phyloP scores from a whole-genome alignment of 2,329 filamentous ascomycete genomes.

The Neopestalotiopsis sp. region DNA sequence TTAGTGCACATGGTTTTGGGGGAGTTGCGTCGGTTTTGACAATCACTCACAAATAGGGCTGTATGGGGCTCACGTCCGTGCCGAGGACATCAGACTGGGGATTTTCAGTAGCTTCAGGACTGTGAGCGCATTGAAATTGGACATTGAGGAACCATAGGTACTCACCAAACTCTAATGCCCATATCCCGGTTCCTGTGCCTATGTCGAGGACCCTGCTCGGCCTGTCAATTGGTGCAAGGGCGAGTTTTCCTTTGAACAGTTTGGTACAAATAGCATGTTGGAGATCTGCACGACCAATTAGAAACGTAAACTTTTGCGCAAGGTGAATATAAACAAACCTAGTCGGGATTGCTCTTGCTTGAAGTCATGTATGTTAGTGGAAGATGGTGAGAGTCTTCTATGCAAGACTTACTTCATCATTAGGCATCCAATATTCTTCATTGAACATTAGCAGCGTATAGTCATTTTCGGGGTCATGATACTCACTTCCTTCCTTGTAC shows the following conservation, averaged over 20 bases:
- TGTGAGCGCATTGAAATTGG: background rate
- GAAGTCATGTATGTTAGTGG: background rate
- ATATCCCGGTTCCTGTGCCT: constrained; percentile 34
- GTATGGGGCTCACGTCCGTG: constrained; percentile 32
- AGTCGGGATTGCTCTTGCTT: constrained; percentile 14
- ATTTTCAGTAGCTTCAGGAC: constrained; percentile 21
- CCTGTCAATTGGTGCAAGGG: constrained; percentile 25
- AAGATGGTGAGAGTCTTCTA: background rate
- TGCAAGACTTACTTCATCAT: constrained; percentile 27
- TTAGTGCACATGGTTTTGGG: background rate
- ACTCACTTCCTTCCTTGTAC: constrained; percentile 34
- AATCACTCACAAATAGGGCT: constrained; percentile 26
- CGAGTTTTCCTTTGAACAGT: constrained; percentile 19
- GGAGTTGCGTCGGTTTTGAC: background rate
- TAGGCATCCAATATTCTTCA: constrained; percentile 31
- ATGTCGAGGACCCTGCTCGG: constrained; percentile 32
- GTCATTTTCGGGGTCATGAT: background rate
- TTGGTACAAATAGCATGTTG: background rate
- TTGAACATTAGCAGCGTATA: background rate
- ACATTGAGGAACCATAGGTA: background rate
- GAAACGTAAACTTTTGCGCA: background rate
- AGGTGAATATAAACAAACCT: background rate
- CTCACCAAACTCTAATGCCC: constrained; percentile 12
- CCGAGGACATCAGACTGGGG: constrained; percentile 30
- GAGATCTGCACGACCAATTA: background rate